phyloP scores from a whole-genome alignment of 2,329 filamentous ascomycete genomes.

The Tolypocladium album region DNA sequence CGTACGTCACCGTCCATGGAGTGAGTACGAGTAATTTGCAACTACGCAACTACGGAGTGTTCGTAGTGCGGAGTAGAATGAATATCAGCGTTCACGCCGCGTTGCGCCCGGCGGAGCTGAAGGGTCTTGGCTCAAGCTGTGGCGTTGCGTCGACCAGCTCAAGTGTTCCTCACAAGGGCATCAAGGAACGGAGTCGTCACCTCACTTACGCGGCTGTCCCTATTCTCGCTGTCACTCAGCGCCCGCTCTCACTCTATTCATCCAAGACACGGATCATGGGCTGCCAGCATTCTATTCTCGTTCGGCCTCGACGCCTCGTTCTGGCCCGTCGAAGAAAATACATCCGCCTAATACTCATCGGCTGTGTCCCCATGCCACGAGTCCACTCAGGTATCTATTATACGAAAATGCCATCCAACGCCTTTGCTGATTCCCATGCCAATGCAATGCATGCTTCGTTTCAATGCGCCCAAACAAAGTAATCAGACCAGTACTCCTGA shows the following conservation, averaged over 20 bases:
- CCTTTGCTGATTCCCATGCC: background rate
- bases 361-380: background rate
- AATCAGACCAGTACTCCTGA: background rate
- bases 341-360: too few species aligned
- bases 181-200: background rate
- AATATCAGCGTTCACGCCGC: too few species aligned
- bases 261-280: background rate
- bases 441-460: background rate
- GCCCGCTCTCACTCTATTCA: background rate
- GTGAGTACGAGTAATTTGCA: background rate
- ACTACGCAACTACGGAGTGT: too few species aligned
- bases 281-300: background rate
- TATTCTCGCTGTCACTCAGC: background rate
- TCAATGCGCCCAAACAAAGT: slow-evolving; percentile 2
- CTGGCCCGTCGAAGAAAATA: background rate
- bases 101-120: background rate
- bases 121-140: background rate
- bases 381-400: background rate
- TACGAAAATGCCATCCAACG: background rate
- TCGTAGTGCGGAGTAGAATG: too few species aligned
- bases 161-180: background rate
- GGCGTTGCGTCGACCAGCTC: background rate
- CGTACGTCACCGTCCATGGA: background rate
- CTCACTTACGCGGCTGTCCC: background rate
- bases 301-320: background rate